Conservation (phyloP, 192 early-diverging fungal genomes). For the Podila horticola region DNA sequence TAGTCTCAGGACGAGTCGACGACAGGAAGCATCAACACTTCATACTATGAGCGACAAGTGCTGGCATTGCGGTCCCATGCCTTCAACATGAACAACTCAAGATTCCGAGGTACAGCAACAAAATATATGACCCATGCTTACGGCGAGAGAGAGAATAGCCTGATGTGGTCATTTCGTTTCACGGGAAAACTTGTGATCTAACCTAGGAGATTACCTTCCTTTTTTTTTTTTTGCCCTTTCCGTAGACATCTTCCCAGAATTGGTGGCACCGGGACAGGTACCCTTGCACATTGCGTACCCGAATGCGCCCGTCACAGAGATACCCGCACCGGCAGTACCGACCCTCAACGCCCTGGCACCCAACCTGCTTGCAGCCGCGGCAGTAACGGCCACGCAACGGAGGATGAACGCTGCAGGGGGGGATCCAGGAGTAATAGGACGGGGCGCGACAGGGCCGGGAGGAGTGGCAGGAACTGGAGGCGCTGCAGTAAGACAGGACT, state of each 20-base stretch:
- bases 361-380: too few relatives aligned
- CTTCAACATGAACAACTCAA: constrained; percentile 79
- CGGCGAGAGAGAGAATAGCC: neutral
- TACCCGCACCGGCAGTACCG: constrained; percentile 2
- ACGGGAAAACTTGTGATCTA: neutral
- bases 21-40: constrained; percentile 91
- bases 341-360: too few relatives aligned
- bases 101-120: constrained; percentile 73
- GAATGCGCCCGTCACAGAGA: constrained; percentile 37
- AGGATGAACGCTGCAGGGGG: neutral
- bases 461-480: constrained; percentile 30
- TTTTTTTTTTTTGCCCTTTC: neutral
- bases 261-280: constrained; percentile 68
- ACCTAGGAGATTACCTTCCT: neutral
- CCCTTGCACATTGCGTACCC: constrained; percentile 56
- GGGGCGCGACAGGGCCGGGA: neutral
- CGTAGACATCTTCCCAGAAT: constrained; percentile 85
- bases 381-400: constrained; percentile 3
- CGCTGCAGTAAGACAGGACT: constrained; percentile 27
- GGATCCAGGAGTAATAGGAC: constrained; percentile 11
- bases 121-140: neutral
- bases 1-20: constrained; percentile 88
- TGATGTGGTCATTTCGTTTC: neutral
- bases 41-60: constrained; percentile 78
- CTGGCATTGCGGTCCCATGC: constrained; percentile 82